A percentile compares a stretch with the other conserved stretches of the same genome.
These are phyloP conservation scores for Naegleria fowleri DNA, from an alignment of 208 protist species.

Conservation along the genomic window DNA sequence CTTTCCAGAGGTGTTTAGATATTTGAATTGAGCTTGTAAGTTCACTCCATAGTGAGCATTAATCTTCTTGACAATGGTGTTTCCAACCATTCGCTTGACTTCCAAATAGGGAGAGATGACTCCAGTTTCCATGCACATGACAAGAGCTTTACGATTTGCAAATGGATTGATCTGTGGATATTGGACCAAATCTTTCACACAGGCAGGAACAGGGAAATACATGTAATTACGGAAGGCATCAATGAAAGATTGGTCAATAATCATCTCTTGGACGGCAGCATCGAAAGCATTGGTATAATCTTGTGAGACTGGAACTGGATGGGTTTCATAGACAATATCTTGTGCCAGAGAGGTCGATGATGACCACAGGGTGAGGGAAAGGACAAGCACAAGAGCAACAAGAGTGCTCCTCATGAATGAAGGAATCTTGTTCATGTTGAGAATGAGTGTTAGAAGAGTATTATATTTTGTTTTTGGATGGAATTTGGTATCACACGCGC, in stretches of 20 bases:
- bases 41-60: neutral
- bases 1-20: neutral
- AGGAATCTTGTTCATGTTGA: too few species aligned
- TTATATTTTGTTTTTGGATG: too few species aligned
- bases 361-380: too few species aligned
- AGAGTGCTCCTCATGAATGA: too few species aligned
- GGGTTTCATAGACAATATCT: too few species aligned
- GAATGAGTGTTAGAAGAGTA: too few species aligned
- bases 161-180: neutral
- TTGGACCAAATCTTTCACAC: neutral
- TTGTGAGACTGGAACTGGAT: neutral
- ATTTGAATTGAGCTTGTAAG: neutral
- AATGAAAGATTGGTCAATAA: neutral
- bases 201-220: neutral
- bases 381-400: too few species aligned
- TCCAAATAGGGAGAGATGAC: neutral
- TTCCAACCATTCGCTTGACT: neutral
- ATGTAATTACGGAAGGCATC: neutral
- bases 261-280: neutral
- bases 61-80: neutral
- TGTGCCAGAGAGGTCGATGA: too few species aligned
- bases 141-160: neutral
- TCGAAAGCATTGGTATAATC: neutral
- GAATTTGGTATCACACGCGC: too few species aligned
- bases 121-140: neutral